Evolutionary conservation across 2,329 filamentous ascomycete genomes (phyloP).

Genomic region (Grosmannia serpens): DNA sequence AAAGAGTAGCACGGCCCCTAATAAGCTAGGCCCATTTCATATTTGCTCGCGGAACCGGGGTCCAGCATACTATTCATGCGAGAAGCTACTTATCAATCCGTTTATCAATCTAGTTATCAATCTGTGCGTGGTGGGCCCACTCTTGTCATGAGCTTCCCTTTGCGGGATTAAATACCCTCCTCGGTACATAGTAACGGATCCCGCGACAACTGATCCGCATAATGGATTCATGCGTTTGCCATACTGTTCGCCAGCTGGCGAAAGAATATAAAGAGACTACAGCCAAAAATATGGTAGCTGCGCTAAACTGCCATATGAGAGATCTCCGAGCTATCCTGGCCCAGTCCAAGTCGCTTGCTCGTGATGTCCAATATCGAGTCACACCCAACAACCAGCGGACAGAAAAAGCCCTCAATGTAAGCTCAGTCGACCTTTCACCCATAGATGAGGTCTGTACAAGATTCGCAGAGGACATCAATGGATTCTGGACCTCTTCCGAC

Average conservation of each 20-base stretch:
- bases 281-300: neutral
- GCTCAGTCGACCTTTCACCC: neutral
- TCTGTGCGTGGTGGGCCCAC: neutral
- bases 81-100: neutral
- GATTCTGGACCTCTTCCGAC: neutral
- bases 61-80: neutral
- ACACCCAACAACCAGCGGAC: neutral
- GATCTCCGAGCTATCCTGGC: neutral
- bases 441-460: neutral
- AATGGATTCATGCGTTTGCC: neutral
- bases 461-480: neutral
- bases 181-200: neutral
- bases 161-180: neutral
- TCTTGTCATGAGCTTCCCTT: neutral
- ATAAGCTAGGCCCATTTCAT: no score
- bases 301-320: neutral
- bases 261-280: neutral
- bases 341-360: neutral
- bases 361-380: neutral
- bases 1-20: no score
- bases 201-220: neutral
- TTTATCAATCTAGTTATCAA: neutral
- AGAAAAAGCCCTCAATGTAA: neutral
- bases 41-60: no score
- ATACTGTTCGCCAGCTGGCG: neutral